phyloP scores from a whole-genome alignment of 768 basidiomycete genomes.

The Trametes meyenii region DNA sequence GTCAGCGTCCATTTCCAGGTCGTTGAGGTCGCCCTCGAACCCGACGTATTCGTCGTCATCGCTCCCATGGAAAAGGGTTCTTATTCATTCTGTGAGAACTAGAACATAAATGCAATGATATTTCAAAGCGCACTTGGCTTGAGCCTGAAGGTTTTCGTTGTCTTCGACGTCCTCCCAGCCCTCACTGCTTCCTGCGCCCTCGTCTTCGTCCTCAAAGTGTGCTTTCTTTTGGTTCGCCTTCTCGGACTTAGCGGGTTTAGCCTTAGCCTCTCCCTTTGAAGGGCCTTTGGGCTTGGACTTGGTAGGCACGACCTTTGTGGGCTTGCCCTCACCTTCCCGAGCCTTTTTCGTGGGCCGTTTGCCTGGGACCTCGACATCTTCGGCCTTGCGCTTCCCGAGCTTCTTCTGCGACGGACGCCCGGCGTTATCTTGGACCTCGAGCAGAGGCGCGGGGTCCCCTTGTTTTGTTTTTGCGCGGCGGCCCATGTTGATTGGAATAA shows the following conservation, averaged over 20 bases:
- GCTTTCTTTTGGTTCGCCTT: slow-evolving; percentile 29
- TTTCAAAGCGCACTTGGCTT: slow-evolving; percentile 40
- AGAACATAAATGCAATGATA: not conserved
- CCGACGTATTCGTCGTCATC: slow-evolving; percentile 47
- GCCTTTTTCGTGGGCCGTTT: slow-evolving; percentile 32
- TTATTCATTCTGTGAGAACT: slow-evolving; percentile 26
- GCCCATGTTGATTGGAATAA: slow-evolving; percentile 56
- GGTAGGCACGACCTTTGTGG: slow-evolving; percentile 11
- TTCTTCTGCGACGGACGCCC: slow-evolving; percentile 50
- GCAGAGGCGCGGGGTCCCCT: slow-evolving; percentile 62
- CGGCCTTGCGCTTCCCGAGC: slow-evolving; percentile 76
- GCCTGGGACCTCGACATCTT: slow-evolving; percentile 33
- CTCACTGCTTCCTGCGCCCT: slow-evolving; percentile 39
- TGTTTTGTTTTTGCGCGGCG: slow-evolving; percentile 88
- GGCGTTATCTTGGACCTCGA: slow-evolving; percentile 38
- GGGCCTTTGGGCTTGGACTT: slow-evolving; percentile 26
- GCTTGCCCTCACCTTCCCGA: slow-evolving; percentile 28
- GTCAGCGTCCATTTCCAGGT: slow-evolving; percentile 47
- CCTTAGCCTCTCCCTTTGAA: slow-evolving; percentile 14
- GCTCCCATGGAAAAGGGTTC: slow-evolving; percentile 50
- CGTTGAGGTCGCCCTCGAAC: slow-evolving; percentile 52
- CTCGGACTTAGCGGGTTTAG: slow-evolving; percentile 18
- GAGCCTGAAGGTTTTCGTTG: slow-evolving; percentile 45
- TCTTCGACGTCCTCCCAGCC: slow-evolving; percentile 70
- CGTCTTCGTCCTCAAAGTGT: slow-evolving; percentile 34